A percentile compares a stretch with the other conserved stretches of the same genome.
Conservation (phyloP, 2,329 filamentous ascomycete species). For the Trichoderma polysporum region DNA sequence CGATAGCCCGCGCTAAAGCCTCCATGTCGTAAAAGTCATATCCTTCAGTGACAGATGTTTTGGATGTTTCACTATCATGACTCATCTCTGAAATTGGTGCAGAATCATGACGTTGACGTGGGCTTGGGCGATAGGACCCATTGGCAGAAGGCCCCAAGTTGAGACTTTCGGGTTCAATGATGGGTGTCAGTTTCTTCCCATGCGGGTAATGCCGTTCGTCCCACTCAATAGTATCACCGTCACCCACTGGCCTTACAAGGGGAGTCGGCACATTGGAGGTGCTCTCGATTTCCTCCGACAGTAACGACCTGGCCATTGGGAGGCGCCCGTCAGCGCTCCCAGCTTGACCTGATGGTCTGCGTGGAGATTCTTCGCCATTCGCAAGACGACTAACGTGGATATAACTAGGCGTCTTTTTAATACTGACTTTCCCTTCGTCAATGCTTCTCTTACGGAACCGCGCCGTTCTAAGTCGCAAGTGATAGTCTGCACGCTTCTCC, state of each 20-base stretch:
- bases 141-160: constrained; percentile 50
- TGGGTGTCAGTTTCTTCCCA: constrained; percentile 46
- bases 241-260: constrained; percentile 52
- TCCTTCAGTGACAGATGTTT: constrained; percentile 56
- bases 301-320: constrained; percentile 44
- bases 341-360: constrained; percentile 32
- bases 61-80: constrained; percentile 48
- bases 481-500: constrained; percentile 55
- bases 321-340: constrained; percentile 35
- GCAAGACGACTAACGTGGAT: constrained; percentile 27
- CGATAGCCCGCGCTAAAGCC: constrained; percentile 51
- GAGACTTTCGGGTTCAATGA: constrained; percentile 52
- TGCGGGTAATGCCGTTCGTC: constrained; percentile 31
- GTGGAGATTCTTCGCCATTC: constrained; percentile 41
- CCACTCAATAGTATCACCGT: constrained; percentile 30
- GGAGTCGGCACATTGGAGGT: constrained; percentile 64
- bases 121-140: constrained; percentile 36
- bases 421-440: constrained; percentile 33
- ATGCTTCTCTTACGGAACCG: constrained; percentile 38
- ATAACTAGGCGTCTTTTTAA: constrained; percentile 30
- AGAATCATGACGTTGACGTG: constrained; percentile 50
- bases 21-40: constrained; percentile 67
- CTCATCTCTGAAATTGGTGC: constrained; percentile 51
- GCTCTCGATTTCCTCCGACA: constrained; percentile 59
- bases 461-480: constrained; percentile 51